Evolutionary conservation across 2,329 filamentous ascomycete species (phyloP).

Genomic region (Penicillium olsonii): DNA sequence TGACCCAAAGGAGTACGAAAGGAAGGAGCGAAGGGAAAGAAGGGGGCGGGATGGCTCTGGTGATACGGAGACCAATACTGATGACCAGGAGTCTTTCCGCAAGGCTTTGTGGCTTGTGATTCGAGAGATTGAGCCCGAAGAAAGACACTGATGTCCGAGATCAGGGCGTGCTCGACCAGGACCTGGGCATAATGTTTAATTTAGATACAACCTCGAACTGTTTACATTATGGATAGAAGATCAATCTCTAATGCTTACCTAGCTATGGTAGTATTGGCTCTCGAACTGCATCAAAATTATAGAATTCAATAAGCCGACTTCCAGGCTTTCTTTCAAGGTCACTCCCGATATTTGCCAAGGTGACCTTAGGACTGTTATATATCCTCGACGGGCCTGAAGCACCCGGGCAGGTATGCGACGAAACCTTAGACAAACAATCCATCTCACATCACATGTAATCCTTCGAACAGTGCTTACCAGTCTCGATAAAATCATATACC

Average conservation of each 20-base stretch:
- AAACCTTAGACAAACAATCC: neutral
- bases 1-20: constrained; percentile 1
- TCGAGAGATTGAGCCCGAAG: constrained; percentile 6
- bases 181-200: neutral
- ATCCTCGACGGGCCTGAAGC: too few relatives aligned
- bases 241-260: neutral
- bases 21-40: neutral
- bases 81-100: constrained; percentile 9
- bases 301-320: neutral
- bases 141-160: neutral
- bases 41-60: neutral
- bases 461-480: too few relatives aligned
- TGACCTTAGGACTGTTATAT: too few relatives aligned
- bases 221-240: too few relatives aligned
- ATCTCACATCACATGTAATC: too few relatives aligned
- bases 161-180: neutral
- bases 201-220: too few relatives aligned
- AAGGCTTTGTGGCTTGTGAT: constrained; percentile 22
- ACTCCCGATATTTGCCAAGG: too few relatives aligned
- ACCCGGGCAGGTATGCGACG: too few relatives aligned
- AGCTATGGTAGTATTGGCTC: neutral
- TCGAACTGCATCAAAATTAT: neutral
- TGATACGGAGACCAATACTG: neutral
- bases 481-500: too few relatives aligned
- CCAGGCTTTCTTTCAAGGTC: too few relatives aligned